Conservation (phyloP, 2,329 filamentous ascomycete species). For the Pyrenophora teres region DNA sequence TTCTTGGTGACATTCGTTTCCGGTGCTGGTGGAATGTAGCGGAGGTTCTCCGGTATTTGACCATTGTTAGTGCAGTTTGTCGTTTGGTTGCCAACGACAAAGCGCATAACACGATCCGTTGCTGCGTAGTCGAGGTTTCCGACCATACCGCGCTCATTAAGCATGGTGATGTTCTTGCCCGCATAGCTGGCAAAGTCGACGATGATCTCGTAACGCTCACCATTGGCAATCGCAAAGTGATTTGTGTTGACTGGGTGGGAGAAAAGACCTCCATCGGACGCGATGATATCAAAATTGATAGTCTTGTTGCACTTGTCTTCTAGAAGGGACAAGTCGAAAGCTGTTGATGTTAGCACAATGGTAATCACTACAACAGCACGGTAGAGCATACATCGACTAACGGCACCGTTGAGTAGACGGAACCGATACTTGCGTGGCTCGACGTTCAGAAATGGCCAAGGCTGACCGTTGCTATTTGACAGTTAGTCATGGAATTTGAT, state of each 20-base stretch:
- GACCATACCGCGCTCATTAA: constrained; percentile 51
- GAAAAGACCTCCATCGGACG: constrained; percentile 59
- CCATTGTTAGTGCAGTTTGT: constrained; percentile 32
- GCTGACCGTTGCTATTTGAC: constrained; percentile 55
- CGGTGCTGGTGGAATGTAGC: constrained; percentile 31
- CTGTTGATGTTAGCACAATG: constrained; percentile 23
- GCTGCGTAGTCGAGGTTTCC: constrained; percentile 57
- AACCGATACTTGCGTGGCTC: constrained; percentile 65
- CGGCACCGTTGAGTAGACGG: constrained; percentile 54
- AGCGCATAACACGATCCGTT: constrained; percentile 47
- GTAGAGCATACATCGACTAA: constrained; percentile 28
- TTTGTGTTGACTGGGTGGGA: constrained; percentile 51
- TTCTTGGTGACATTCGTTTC: constrained; percentile 20
- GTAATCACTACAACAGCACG: not conserved
- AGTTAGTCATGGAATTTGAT: not conserved
- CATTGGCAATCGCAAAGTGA: constrained; percentile 57
- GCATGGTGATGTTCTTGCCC: constrained; percentile 56
- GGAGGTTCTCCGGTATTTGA: constrained; percentile 32
- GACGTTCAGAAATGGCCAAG: constrained; percentile 62
- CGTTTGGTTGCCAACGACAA: constrained; percentile 52
- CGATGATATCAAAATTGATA: constrained; percentile 60
- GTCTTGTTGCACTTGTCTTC: constrained; percentile 27
- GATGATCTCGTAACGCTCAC: constrained; percentile 63
- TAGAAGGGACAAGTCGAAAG: constrained; percentile 56
- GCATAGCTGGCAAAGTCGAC: constrained; percentile 59